Percentiles rank a stretch among this genome's conserved stretches.
phyloP scores from a whole-genome alignment of 306 rosid species.

The Vigna angularis region DNA sequence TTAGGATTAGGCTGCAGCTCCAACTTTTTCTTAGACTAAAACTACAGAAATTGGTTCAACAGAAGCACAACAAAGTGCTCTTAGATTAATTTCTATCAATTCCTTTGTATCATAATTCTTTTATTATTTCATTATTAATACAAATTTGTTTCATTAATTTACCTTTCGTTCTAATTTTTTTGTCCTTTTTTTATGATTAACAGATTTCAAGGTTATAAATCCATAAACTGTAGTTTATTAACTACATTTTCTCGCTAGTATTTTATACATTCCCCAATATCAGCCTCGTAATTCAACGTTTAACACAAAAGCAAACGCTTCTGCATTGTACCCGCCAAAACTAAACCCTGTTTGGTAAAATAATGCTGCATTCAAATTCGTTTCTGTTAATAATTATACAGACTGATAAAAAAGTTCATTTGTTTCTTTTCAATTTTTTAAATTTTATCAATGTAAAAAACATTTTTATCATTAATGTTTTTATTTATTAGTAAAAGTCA shows the following conservation, averaged over 20 bases:
- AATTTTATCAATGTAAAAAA: too few species aligned
- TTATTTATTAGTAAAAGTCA: too few species aligned
- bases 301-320: background rate
- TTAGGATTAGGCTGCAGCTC: conserved; percentile 18
- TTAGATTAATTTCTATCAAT: conserved; percentile 10
- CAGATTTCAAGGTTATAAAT: conserved; percentile 15
- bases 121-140: background rate
- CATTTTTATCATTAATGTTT: too few species aligned
- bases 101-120: conserved; percentile 12
- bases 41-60: background rate
- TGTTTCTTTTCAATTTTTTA: too few species aligned
- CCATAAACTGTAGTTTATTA: background rate
- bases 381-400: background rate
- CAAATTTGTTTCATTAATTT: background rate
- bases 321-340: too few species aligned
- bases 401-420: too few species aligned
- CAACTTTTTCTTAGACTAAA: background rate
- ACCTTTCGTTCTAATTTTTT: background rate
- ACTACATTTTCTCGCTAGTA: background rate
- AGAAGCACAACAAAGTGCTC: background rate
- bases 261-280: background rate
- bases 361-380: background rate
- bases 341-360: too few species aligned
- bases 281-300: background rate
- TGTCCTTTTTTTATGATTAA: background rate